phyloP scores from a whole-genome alignment of 2,329 filamentous ascomycete genomes.

The Penicillium sumatraense region DNA sequence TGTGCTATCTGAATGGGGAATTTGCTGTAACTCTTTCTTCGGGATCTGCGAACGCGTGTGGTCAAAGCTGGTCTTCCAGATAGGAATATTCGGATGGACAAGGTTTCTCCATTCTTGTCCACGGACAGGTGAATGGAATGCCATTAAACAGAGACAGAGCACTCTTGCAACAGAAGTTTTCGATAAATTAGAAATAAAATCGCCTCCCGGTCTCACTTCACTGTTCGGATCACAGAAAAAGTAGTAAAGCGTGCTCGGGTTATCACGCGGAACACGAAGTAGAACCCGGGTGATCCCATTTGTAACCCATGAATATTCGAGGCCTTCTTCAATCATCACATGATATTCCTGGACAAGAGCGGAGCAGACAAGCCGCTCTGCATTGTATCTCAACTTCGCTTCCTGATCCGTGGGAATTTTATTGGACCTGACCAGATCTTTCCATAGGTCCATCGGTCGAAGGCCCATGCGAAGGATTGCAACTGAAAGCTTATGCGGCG shows the following conservation, averaged over 20 bases:
- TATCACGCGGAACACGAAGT: too few species aligned
- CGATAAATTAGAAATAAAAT: too few species aligned
- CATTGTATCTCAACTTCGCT: conserved; percentile 29
- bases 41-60: conserved; percentile 25
- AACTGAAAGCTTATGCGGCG: conserved; percentile 23
- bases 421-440: conserved; percentile 21
- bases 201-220: too few species aligned
- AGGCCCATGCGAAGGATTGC: conserved; percentile 20
- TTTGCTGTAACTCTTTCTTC: conserved; percentile 21
- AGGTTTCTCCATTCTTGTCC: too few species aligned
- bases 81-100: conserved; percentile 15
- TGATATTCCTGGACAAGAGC: conserved; percentile 33
- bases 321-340: too few species aligned
- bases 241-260: too few species aligned
- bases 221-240: too few species aligned
- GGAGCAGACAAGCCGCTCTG: conserved; percentile 26
- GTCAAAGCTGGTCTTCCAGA: conserved; percentile 27
- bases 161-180: too few species aligned
- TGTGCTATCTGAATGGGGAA: conserved; percentile 23
- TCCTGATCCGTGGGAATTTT: conserved; percentile 18
- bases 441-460: conserved; percentile 24
- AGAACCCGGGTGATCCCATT: too few species aligned
- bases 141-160: too few species aligned
- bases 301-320: too few species aligned
- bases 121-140: too few species aligned